Base-by-base conservation (phyloP, 1,284 basidiomycete species). In the Coriolopsis trogii region DNA sequence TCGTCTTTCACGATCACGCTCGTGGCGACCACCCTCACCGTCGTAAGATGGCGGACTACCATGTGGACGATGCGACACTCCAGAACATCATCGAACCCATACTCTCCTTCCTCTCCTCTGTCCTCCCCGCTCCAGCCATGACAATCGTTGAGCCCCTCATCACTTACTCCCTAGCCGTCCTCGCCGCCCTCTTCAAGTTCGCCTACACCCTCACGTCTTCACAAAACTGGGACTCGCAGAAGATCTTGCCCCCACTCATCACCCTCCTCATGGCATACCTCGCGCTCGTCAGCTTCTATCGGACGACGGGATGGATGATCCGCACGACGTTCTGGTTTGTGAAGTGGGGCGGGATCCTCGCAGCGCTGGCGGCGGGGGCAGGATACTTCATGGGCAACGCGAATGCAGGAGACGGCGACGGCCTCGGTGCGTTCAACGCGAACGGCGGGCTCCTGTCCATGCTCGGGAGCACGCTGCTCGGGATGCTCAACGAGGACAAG, bases 291-390 rank as follows among this genome's bases (percentile, higher is more conserved):
- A 89, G 82, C 63, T 68, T 89, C 50, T 89, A 90, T 69, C 82
- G 87, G 49, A 89, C 90, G 4, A 84, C 88, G 13, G 78, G 76
- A 18, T 91, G 86, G 84, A 77, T 87, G 62, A 68, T 91, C 57
- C 78, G 86, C 52, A 82, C 80, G 28, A 72, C 70, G 13, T 67
- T 90, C 60, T 88, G 80, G 73, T 77, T 89, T 63, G 64, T 86
- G 59, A 92, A 92, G 68, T 91, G 89, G 88, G 85, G 84, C 20
- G 70, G 74, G 3, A 71, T 92, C 47, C 57, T 88, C 10, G 78
- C 73, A 10, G 68, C 73, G 2, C 57, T 87, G 6, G 73, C 78
- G 15, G 81, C 76, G 7, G 74, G 73, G 23, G 70, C 70, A 25
- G 82, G 81, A 6, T 89, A 78, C 75, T 69, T 78, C 51, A 67